Evolutionary conservation across 495 filamentous ascomycete genomes (phyloP), one percentile per base, ranked within the genome.

Genomic region (Hypoxylon lienhwacheense): DNA sequence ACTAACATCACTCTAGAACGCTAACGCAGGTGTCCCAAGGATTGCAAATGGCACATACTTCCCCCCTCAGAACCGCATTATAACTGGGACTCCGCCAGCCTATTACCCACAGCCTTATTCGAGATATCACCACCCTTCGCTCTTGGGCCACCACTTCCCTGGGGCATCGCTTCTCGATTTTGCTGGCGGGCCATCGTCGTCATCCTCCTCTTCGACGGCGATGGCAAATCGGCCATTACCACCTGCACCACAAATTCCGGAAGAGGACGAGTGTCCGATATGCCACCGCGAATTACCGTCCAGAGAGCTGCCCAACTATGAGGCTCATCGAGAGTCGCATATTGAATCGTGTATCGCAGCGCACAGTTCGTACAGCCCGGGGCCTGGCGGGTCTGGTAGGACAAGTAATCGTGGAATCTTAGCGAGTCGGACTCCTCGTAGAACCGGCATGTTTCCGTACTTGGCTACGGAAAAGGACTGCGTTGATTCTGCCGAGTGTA

Each of bases 401-500:
- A 5, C 37, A n/a, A 41, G 54, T n/a, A 52, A 19, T 7, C 55
- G 37, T 21, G 55, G 48, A 26, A 55, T 56, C 15, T 60, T 69
- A 32, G 63, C 69, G 5, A 62, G 65, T 12, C 41, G 58, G 31
- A 61, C 59, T 12, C 55, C 68, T 19, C 66, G 77, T 8, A 66
- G 70, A 46, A 79, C 75, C 11, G 71, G 75, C 21, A 77, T 79
- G 69, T 78, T 79, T 40, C 76, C 73, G 34, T 97, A 93, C 64
- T 74, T 73, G 12, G 93, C 93, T 1, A 93, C 85, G 1, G 92
- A 96, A 65, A 96, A 97, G 71, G 93, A 98, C 67, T 93, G 89
- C 61, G 73, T 91, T 5, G 85, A 84, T 16, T 81, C 85, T 44
- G 84, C 79, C 5, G 93, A 98, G 70, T 98, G 93, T 66, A 86